Evolutionary conservation across 352 stramenopile genomes (phyloP), one percentile per base, ranked within the genome.

Genomic region (Pseudoperonospora humuli): DNA sequence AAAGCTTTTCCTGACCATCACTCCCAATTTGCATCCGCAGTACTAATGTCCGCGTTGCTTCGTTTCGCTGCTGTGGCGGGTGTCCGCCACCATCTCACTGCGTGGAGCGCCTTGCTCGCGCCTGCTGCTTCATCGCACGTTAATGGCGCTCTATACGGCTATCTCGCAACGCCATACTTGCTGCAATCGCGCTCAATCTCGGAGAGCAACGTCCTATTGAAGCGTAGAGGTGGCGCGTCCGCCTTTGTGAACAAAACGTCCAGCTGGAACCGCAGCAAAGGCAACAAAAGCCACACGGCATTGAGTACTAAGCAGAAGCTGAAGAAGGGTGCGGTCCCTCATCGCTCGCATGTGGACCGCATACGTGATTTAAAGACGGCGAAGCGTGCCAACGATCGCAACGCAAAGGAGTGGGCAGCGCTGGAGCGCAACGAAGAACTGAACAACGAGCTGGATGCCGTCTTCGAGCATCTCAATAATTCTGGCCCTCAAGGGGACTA

Each of bases 401-500:
- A 84, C 50, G 60, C 64, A 25, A 54, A 63, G 44, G 46, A 65
- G 32, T 87, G 75, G 75, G 43, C 60, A 17, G 45, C 59, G 36
- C 52, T 90, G 9, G 75, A 87, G 61, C 51, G 60, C 26, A 67
- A 90, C 36, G 43, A 62, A 2, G 67, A 79, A 58, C 53, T 90
- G 35, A 73, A 70, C 31, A 29, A 47, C 14, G 78, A 90, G 54
- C 60, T 86, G 31, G 75, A 90, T 53, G 60, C 66, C 4, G 73
- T 78, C 3, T 84, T 79, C 35, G 66, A 84, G 43, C 84, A 90
- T 56, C 55, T 86, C 5, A 65, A 82, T 40, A 80, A 80, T 35
- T 66, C 75, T 0, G 78, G 78, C 6, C 63, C 70, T 1, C 54
- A 74, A 5, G 64, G 73, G 20, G 64, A 85, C 31, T 87, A 90